A percentile compares a stretch with the other conserved stretches of the same genome.
Conservation (phyloP, 2,329 filamentous ascomycete species). For the Xylaria sp. region DNA sequence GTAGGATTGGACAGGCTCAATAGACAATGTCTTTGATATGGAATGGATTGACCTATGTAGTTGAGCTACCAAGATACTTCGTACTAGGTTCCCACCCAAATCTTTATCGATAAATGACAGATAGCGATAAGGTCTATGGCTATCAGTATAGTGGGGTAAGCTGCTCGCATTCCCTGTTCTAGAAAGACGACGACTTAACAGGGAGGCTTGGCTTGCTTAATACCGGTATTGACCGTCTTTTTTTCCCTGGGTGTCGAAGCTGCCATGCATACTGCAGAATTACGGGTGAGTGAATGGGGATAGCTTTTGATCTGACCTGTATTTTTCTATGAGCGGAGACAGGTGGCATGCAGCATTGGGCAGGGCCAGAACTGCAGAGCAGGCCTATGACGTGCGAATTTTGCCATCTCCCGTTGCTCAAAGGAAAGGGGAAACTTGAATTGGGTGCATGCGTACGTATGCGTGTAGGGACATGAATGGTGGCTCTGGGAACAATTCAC, state of each 20-base stretch:
- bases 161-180: conserved; percentile 23
- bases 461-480: conserved; percentile 38
- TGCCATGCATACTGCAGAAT: conserved; percentile 19
- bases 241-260: not conserved
- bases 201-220: not conserved
- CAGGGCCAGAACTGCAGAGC: conserved; percentile 16
- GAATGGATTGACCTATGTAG: too few relatives aligned
- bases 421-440: conserved; percentile 20
- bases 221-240: not conserved
- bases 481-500: conserved; percentile 12
- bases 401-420: conserved; percentile 22
- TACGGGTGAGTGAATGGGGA: conserved; percentile 17
- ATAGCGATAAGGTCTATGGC: conserved; percentile 10
- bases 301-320: conserved; percentile 14
- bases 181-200: conserved; percentile 20
- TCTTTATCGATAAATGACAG: conserved; percentile 23
- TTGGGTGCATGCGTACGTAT: conserved; percentile 25
- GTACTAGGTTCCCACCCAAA: too few relatives aligned
- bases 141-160: not conserved
- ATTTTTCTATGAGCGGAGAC: conserved; percentile 21
- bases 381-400: conserved; percentile 30
- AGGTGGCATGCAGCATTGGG: conserved; percentile 39
- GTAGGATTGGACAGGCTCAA: not conserved
- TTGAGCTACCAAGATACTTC: too few relatives aligned
- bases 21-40: too few relatives aligned